Percentiles rank a stretch among this genome's conserved stretches.
These are phyloP conservation scores for Trichophyton schoenleinii DNA, from an alignment of 2,329 filamentous ascomycete genomes.

Conservation along the genomic window DNA sequence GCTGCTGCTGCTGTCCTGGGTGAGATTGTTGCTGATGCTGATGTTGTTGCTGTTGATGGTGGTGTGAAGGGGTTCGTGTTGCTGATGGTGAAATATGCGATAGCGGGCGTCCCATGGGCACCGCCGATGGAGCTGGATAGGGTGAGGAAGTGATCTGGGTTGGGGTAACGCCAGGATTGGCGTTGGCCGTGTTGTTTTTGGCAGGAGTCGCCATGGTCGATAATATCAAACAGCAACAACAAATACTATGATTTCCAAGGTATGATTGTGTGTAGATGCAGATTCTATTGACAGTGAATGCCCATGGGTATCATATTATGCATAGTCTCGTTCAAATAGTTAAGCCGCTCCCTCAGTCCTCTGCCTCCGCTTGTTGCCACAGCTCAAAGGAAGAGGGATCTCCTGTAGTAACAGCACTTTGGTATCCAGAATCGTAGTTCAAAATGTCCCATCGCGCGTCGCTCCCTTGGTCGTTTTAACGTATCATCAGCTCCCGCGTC, in stretches of 20 bases:
- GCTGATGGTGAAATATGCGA: conserved; percentile 36
- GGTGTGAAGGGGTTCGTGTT: conserved; percentile 31
- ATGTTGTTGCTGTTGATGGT: conserved; percentile 13
- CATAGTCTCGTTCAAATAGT: not conserved
- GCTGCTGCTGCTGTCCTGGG: conserved; percentile 21
- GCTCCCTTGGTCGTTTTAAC: not conserved
- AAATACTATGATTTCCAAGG: not conserved
- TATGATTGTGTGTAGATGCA: not conserved
- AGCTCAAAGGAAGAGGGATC: not conserved
- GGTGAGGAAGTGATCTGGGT: conserved; percentile 32
- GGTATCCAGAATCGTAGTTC: not conserved
- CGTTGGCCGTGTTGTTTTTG: conserved; percentile 24
- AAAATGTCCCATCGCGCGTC: not conserved
- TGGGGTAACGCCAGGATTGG: conserved; percentile 31
- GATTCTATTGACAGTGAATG: not conserved
- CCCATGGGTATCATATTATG: not conserved
- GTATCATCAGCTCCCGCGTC: not conserved
- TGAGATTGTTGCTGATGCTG: conserved; percentile 22
- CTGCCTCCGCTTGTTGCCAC: too few species aligned
- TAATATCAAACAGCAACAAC: too few species aligned
- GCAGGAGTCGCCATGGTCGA: conserved; percentile 31
- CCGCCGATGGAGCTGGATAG: conserved; percentile 28
- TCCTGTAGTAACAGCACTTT: not conserved
- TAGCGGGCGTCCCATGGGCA: conserved; percentile 28
- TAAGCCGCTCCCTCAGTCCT: not conserved